Evolutionary conservation across 495 filamentous ascomycete species (phyloP).

Genomic region (Aspergillus homomorphus): DNA sequence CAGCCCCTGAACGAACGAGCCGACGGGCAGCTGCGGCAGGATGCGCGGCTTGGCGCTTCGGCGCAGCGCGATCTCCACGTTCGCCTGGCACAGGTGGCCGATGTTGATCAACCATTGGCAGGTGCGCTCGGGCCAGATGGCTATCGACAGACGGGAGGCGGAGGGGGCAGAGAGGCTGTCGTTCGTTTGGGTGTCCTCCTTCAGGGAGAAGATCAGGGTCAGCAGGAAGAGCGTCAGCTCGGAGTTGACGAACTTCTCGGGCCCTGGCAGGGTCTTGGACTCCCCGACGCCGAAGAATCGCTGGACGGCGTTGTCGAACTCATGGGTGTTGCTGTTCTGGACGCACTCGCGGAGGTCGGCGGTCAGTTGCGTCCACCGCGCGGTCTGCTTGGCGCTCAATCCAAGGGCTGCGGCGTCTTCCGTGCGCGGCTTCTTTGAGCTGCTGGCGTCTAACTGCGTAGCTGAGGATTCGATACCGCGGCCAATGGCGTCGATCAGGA

Average conservation of each 20-base stretch:
- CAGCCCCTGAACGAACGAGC: conserved; percentile 57
- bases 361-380: conserved; percentile 36
- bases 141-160: conserved; percentile 41
- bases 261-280: conserved; percentile 20
- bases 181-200: conserved; percentile 18
- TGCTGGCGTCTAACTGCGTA: conserved; percentile 30
- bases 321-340: conserved; percentile 23
- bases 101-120: conserved; percentile 59
- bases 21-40: conserved; percentile 46
- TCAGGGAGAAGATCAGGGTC: conserved; percentile 50
- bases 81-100: conserved; percentile 60
- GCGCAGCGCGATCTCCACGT: conserved; percentile 55
- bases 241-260: conserved; percentile 33
- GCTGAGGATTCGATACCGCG: conserved; percentile 46
- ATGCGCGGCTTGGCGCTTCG: conserved; percentile 49
- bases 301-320: conserved; percentile 42
- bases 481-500: conserved; percentile 69
- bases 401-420: conserved; percentile 31
- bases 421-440: conserved; percentile 35
- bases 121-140: conserved; percentile 49
- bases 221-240: conserved; percentile 51
- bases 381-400: conserved; percentile 34
- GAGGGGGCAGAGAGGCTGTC: conserved; percentile 26
- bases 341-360: conserved; percentile 28
- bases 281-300: conserved; percentile 31